Evolutionary conservation across 768 basidiomycete species (phyloP), one percentile per base, ranked within the genome.

Genomic region (Suillus discolor): DNA sequence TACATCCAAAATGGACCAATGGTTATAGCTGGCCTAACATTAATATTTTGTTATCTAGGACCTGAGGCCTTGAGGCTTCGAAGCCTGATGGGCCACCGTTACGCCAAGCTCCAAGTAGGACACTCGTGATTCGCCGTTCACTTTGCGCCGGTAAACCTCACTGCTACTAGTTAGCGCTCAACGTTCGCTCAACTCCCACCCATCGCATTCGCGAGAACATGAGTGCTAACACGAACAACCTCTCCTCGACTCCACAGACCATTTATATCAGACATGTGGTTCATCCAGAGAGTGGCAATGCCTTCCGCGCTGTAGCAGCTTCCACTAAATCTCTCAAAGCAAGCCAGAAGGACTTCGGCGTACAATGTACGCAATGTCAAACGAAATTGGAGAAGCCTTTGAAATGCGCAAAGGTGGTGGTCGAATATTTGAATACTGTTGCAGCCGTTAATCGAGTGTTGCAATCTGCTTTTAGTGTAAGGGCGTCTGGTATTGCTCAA

Each of bases 401-500:
- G 59, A 71, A 62, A 18, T 71, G 69, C 25, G 31, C 66, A 59
- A 68, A 63, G 41, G 67, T 66, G 44, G 1, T 8, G 7, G 13
- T 25, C 49, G 15, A 51, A 25, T 16, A 25, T 25, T 15, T 25
- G 15, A 51, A 25, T 51, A 16, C 51, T 44, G 20, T 42, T 15
- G 20, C 34, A 31, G 18, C 2, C 13, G 13, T 11, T 53, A 18
- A 34, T 36, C 38, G n/a, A n/a, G 45, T n/a, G 45, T 47, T 20
- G 13, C 23, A 16, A 3, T 9, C 12, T 28, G 4, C 34, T 38
- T 41, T 16, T 39, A 71, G 69, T 70, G 70, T 53, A 71, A 71
- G 28, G 60, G 70, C 18, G 65, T 68, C 41, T 68, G 69, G 70
- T 70, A 68, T 59, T 71, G 67, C 62, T 71, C 70, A 8, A 68